Conservation (phyloP, 139 green algal genomes). For the Haematococcus lacustris region DNA sequence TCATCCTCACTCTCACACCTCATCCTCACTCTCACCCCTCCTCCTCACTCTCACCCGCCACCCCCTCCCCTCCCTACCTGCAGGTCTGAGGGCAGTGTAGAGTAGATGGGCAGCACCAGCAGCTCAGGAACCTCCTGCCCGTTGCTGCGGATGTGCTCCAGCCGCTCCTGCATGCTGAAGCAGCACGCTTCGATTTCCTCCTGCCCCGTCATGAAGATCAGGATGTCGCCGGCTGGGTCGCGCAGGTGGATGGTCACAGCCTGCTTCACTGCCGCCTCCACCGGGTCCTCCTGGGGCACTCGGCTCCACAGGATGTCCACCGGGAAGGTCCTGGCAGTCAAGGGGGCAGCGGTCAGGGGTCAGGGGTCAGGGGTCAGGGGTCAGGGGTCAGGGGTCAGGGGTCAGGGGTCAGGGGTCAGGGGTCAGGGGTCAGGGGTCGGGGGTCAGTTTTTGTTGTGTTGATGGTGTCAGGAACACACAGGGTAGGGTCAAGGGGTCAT, state of each 20-base stretch:
- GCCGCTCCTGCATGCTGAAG: conserved; percentile 72
- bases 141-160: conserved; percentile 46
- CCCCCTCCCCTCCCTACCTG: conserved; percentile 39
- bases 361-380: no score
- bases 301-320: conserved; percentile 90
- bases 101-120: conserved; percentile 95
- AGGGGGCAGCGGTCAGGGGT: no score
- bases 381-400: no score
- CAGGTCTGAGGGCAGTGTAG: conserved; percentile 81
- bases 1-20: no score
- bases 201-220: conserved; percentile 97
- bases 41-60: not conserved
- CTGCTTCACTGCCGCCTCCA: conserved; percentile 95
- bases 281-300: conserved; percentile 84
- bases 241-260: conserved; percentile 89
- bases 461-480: no score
- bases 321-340: conserved; percentile 80
- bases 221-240: conserved; percentile 86
- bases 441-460: conserved; percentile 1
- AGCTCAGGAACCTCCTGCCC: conserved; percentile 57
- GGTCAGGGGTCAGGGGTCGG: no score
- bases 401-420: no score
- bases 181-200: conserved; percentile 97
- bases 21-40: not conserved
- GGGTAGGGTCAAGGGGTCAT: no score